Base-by-base conservation (phyloP, 2,329 filamentous ascomycete genomes). In the Aspergillus fumigatus region DNA sequence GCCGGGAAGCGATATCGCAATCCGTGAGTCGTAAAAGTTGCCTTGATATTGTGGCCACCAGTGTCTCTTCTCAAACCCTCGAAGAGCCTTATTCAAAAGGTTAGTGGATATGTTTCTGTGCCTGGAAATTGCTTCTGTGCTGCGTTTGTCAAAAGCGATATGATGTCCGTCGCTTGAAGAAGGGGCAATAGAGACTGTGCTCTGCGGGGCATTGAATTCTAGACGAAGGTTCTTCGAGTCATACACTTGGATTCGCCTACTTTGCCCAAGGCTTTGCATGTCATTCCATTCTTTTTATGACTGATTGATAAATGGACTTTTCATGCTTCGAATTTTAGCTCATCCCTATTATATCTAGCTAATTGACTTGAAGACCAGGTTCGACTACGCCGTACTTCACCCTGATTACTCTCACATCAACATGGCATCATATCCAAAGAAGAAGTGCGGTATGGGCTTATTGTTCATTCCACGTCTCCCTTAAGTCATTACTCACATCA, bases 381-480 rank as follows among this genome's bases (percentile, higher is more conserved):
- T 52, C 47, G 23, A 23, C 9, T 8, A 11, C 52, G 26, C 47
- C 43, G 51, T 25, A 19, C 29, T 38, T 58, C 52, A 45, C 52
- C 55, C 32, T 47, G 50, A 53, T 50, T 27, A 52, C 29, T 51
- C 32, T 27, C 29, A 47, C n/a, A 58, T 54, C 57, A 68, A 62
- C 48, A 73, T 73, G 70, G 60, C 67, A 26, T 62, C 67, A 59
- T 68, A 61, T 58, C 64, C 70, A 27, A 73, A 72, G 65, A 74
- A 73, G 69, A 74, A 74, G 66, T 74, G 72, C 67, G 72, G 72
- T 74, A 73, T 45, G 72, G 50, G 49, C 27, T 55, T 32, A 45
- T 53, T 25, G 26, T 27, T 14, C 48, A 4, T 21, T 21, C 50
- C 10, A n/a, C 2, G 51, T 43, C 63, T 72, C 35, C 72, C 54